A percentile compares a stretch with the other conserved stretches of the same genome.
Conservation (phyloP, 2,329 filamentous ascomycete genomes). For the Aureobasidium mangrovei region DNA sequence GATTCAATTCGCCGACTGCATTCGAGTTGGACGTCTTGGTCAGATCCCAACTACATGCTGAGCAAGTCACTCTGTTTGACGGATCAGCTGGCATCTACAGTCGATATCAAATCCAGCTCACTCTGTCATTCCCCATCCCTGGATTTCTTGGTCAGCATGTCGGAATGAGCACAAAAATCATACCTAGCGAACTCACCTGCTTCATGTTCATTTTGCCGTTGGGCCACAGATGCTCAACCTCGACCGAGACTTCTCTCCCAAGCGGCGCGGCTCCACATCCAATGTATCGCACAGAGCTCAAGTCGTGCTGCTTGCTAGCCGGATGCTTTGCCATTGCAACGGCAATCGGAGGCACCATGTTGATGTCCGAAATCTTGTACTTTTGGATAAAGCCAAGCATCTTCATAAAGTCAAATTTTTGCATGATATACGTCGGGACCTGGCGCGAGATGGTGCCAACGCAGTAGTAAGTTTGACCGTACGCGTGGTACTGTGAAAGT, state of each 20-base stretch:
- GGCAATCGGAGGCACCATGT: conserved; percentile 66
- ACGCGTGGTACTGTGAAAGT: conserved; percentile 37
- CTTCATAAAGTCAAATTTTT: conserved; percentile 63
- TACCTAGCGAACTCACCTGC: conserved; percentile 35
- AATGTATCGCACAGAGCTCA: conserved; percentile 54
- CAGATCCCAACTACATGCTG: conserved; percentile 56
- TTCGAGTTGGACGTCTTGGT: conserved; percentile 34
- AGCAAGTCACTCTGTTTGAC: conserved; percentile 51
- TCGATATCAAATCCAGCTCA: conserved; percentile 19
- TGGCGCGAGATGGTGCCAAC: conserved; percentile 48
- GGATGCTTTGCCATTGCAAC: conserved; percentile 66
- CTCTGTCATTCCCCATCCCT: conserved; percentile 83
- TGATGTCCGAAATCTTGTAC: conserved; percentile 58
- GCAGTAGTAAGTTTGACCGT: conserved; percentile 59
- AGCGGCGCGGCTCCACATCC: conserved; percentile 61
- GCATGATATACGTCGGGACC: conserved; percentile 70
- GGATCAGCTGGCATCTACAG: background rate
- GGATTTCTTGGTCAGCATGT: background rate
- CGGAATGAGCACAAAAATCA: no score
- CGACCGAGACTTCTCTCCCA: conserved; percentile 33
- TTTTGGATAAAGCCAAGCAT: conserved; percentile 60
- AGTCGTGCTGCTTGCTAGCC: conserved; percentile 54
- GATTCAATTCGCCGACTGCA: conserved; percentile 57
- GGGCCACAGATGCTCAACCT: conserved; percentile 51
- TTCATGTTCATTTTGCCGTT: conserved; percentile 43